Conservation (phyloP, 257 asterid genomes). For the Paraleonurus japonicus region DNA sequence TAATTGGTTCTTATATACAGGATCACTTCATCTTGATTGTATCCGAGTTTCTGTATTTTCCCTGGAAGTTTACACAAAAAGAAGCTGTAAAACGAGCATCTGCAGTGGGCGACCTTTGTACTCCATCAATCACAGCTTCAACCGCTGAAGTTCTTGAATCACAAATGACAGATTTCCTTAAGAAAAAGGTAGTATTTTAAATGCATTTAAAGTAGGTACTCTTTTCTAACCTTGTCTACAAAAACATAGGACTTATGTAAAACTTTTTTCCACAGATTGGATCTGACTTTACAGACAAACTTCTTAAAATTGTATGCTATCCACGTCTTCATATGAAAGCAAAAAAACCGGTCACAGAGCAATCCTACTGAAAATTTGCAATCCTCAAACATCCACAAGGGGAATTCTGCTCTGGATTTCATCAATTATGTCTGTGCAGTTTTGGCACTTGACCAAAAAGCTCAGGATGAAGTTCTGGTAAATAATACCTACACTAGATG, state of each 20-base stretch:
- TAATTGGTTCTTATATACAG: slow-evolving; percentile 42
- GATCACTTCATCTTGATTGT: slow-evolving; percentile 83
- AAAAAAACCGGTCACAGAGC: slow-evolving; percentile 43
- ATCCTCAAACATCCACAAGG: slow-evolving; percentile 45
- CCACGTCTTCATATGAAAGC: slow-evolving; percentile 60
- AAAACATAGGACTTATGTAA: not conserved
- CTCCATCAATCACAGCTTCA: slow-evolving; percentile 91
- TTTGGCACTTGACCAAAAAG: slow-evolving; percentile 87
- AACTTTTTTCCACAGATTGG: slow-evolving; percentile 54
- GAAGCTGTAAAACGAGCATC: slow-evolving; percentile 62
- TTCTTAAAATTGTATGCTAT: slow-evolving; percentile 77
- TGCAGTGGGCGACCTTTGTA: slow-evolving; percentile 59
- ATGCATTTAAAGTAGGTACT: not conserved
- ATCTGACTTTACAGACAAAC: slow-evolving; percentile 82
- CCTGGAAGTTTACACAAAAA: slow-evolving; percentile 91
- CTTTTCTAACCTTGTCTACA: not conserved
- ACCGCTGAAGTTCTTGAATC: slow-evolving; percentile 84
- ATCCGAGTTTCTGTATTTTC: slow-evolving; percentile 80
- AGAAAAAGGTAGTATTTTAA: slow-evolving; percentile 54
- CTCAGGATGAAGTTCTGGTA: slow-evolving; percentile 98
- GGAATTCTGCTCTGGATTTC: slow-evolving; percentile 84
- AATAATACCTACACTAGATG: slow-evolving; percentile 24
- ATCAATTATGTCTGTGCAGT: slow-evolving; percentile 90
- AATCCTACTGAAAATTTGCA: slow-evolving; percentile 43
- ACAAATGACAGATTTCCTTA: slow-evolving; percentile 65